Percentiles rank a stretch among this genome's conserved stretches.
These are phyloP conservation scores for Cruciata laevipes DNA, from an alignment of 257 asterid genomes.

Conservation along the genomic window DNA sequence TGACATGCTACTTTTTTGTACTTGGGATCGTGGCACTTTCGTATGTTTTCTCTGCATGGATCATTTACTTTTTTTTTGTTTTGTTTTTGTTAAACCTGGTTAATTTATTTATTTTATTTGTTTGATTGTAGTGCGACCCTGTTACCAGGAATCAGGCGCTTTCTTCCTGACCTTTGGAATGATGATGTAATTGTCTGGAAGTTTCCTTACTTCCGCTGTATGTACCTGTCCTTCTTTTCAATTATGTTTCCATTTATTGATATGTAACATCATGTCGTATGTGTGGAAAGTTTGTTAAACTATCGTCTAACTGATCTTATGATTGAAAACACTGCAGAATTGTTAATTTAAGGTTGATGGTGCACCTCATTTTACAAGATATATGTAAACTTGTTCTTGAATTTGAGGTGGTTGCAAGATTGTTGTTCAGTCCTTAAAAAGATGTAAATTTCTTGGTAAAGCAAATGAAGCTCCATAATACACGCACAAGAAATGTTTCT, in stretches of 20 bases:
- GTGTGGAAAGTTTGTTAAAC: neutral
- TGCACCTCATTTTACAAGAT: no score
- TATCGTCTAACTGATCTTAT: neutral
- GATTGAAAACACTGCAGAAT: neutral
- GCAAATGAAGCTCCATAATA: neutral
- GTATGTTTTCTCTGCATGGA: constrained; percentile 49
- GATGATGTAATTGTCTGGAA: constrained; percentile 63
- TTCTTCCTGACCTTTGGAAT: constrained; percentile 79
- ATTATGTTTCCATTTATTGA: neutral
- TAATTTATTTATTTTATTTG: constrained; percentile 8
- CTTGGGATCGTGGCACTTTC: constrained; percentile 94
- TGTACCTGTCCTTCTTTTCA: constrained; percentile 13
- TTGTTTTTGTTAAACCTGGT: neutral
- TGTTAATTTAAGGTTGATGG: neutral
- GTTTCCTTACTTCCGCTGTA: constrained; percentile 69
- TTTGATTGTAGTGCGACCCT: constrained; percentile 70
- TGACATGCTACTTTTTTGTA: constrained; percentile 85
- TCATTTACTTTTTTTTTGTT: constrained; percentile 19
- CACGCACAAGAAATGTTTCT: neutral
- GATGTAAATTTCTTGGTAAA: neutral
- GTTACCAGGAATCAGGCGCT: constrained; percentile 64
- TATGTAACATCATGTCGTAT: neutral
- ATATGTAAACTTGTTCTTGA: no score
- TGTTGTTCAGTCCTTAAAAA: no score
- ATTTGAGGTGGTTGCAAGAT: no score